Conservation (phyloP, 2,329 filamentous ascomycete species). For the Fusarium buharicum region DNA sequence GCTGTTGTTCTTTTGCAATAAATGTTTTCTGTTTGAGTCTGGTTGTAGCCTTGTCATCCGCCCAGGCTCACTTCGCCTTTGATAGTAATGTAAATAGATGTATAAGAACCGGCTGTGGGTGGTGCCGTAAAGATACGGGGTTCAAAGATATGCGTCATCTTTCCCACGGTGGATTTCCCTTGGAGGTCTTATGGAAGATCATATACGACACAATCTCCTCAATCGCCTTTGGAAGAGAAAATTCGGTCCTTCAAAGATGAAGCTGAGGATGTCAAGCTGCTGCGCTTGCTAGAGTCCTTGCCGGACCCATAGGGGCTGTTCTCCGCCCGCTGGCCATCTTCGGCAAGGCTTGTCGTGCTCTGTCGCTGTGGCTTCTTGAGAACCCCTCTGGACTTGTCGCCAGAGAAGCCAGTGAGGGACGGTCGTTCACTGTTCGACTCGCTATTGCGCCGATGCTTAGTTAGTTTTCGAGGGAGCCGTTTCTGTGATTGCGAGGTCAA, state of each 20-base stretch:
- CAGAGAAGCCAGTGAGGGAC: conserved; percentile 13
- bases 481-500: conserved; percentile 45
- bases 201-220: neutral
- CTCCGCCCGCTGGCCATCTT: conserved; percentile 42
- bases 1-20: conserved; percentile 1
- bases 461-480: conserved; percentile 55
- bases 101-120: neutral
- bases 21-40: conserved; percentile 1
- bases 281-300: conserved; percentile 41
- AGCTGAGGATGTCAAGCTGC: conserved; percentile 39
- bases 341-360: conserved; percentile 41
- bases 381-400: conserved; percentile 45
- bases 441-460: conserved; percentile 54
- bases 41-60: neutral
- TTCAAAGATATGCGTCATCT: neutral
- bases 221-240: conserved; percentile 34
- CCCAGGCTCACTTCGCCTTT: neutral
- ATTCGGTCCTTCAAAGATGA: conserved; percentile 44
- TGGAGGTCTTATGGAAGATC: neutral
- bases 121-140: neutral
- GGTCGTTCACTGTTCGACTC: conserved; percentile 50
- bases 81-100: neutral
- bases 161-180: neutral
- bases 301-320: conserved; percentile 35
- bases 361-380: conserved; percentile 54